Evolutionary conservation across 768 basidiomycete genomes (phyloP), one percentile per base, ranked within the genome.

Genomic region (Tulasnella sp.): DNA sequence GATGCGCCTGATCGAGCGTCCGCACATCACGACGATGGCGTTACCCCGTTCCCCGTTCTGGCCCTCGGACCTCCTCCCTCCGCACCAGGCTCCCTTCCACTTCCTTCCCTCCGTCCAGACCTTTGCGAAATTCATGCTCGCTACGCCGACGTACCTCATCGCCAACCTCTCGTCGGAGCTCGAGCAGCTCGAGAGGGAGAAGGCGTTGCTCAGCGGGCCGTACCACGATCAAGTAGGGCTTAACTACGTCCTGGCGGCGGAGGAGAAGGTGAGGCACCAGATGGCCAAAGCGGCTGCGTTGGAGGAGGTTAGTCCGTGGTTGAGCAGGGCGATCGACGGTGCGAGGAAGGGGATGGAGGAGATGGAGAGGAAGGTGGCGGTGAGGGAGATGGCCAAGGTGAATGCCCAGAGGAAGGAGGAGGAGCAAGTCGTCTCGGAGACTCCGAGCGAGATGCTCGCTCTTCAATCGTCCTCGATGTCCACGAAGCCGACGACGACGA

Each of bases 71-170:
- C 85, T 95, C 1, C 81, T 97, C 36, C 90, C 92, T 16, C 91
- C 94, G 22, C 93, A 95, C 75, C 90, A 95, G 77, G 92, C 94
- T 0, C 96, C 97, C 7, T 98, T 95, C 83, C 87, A 97, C 78
- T 98, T 99, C 82, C 84, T 96, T 26, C 97, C 95, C 0, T 94
- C 98, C 77, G 91, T 97, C 44, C 88, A 89, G 75, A 81, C 82
- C 42, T 97, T 90, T 79, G 86, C 95, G 22, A 94, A 93, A 78
- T 97, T 98, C 82, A 97, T 98, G 95, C 88, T 98, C 32, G 94
- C 94, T 22, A 94, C 95, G 0, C 94, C 96, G 0, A 83, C 86
- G 1, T 92, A 95, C 79, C 85, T 98, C 72, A 84, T 90, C 47
- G 78, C 84, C 19, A 90, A 93, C 77, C 86, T 98, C 14, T 84